phyloP scores from a whole-genome alignment of 2,329 filamentous ascomycete genomes.

The Beauveria sp. region DNA sequence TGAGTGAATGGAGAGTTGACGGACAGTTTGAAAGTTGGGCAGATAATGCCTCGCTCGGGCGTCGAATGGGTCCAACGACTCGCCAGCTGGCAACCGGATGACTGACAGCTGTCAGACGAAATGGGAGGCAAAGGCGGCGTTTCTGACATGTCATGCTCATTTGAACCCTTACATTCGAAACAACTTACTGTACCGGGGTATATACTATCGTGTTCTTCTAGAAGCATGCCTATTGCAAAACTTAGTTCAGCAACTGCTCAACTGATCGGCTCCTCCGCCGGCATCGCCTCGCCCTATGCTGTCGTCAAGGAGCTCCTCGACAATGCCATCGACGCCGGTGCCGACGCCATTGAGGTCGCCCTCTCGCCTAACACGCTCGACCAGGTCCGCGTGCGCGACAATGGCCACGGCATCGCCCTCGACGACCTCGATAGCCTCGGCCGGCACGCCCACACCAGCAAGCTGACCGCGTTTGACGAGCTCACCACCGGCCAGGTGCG shows the following conservation, averaged over 20 bases:
- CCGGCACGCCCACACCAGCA: conserved; percentile 66
- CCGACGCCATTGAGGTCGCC: conserved; percentile 57
- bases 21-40: not conserved
- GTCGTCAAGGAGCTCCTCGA: conserved; percentile 72
- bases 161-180: not conserved
- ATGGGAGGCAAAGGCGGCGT: not conserved
- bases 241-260: conserved; percentile 43
- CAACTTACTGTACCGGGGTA: not conserved
- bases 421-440: conserved; percentile 57
- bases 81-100: not conserved
- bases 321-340: conserved; percentile 66
- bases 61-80: not conserved
- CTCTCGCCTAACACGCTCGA: conserved; percentile 60
- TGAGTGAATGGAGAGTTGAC: not conserved
- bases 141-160: not conserved
- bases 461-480: conserved; percentile 58
- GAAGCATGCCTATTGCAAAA: conserved; percentile 41
- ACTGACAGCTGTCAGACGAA: not conserved
- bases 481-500: conserved; percentile 46
- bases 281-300: conserved; percentile 50
- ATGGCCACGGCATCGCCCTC: conserved; percentile 61
- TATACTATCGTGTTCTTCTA: not conserved
- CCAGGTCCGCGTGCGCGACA: conserved; percentile 62
- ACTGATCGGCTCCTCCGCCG: conserved; percentile 53
- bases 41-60: not conserved